Evolutionary conservation across 2,329 filamentous ascomycete genomes (phyloP), one percentile per base, ranked within the genome.

Genomic region (Raffaelea albimanens): DNA sequence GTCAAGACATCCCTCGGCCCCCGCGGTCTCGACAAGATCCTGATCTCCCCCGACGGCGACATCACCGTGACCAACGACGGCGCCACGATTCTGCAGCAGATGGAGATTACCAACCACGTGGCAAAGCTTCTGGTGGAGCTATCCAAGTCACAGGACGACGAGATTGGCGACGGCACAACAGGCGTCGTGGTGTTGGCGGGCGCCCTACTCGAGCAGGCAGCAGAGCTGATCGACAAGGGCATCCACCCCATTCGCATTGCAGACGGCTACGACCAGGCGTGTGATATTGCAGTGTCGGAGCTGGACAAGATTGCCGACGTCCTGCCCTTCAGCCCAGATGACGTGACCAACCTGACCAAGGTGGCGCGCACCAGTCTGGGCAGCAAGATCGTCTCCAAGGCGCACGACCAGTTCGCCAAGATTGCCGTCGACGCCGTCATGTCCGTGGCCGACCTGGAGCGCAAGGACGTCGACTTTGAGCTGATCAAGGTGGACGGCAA

Each of bases 41-140:
- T 98, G 59, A 98, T 98, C 60, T 98, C 93, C 45, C 87, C 93
- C 52, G 93, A 98, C 65, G 93, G 93, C 66, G 93, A 98, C 69
- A 98, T 98, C 66, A 98, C 93, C 53, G 89, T 98, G 53, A 98
- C 93, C 57, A 98, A 98, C 72, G 93, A 98, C 71, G 93, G 93
- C 61, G 94, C 94, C 47, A 98, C 93, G 41, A 98, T 98, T 60
- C 75, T 98, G 57, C 84, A 87, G 59, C 89, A 95, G 78, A 98
- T 98, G 93, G 93, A 98, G 72, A 91, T 98, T 58, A 87, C 87
- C 58, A 97, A 98, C 76, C 91, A 97, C 68, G 89, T 98, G 53
- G 93, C 93, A 53, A 97, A 97, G 72, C 77, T 98, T 45, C 74
- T 98, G 51, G 93, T 98, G 44, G 91, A 96, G 65, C 82, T 98